Conservation (phyloP, 345 rosid species). For the Eucalyptus pumila region DNA sequence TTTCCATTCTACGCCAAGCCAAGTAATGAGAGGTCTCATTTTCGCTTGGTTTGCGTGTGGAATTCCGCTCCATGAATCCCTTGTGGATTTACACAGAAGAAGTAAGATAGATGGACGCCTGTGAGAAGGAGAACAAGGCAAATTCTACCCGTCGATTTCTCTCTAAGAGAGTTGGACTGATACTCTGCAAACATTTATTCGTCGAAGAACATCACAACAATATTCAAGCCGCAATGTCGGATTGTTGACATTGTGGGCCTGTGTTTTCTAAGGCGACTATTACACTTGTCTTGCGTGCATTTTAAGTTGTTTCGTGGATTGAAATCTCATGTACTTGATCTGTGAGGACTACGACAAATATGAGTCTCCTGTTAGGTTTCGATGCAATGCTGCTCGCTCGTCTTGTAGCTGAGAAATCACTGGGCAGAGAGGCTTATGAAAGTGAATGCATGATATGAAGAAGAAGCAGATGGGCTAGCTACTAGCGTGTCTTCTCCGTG, state of each 20-base stretch:
- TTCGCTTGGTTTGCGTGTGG: neutral
- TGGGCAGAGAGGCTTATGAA: neutral
- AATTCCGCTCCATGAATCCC: neutral
- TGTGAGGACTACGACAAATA: neutral
- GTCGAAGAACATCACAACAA: neutral
- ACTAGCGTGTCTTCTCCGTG: neutral
- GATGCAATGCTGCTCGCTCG: neutral
- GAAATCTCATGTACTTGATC: neutral
- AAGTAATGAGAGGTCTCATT: neutral
- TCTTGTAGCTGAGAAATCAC: neutral
- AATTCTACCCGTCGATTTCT: no score
- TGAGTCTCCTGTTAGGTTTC: neutral
- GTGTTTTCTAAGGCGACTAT: neutral
- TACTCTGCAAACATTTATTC: neutral
- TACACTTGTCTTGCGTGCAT: neutral
- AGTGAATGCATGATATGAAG: neutral
- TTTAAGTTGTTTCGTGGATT: neutral
- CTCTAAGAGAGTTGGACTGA: no score
- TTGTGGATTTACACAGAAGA: neutral
- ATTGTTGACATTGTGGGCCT: neutral
- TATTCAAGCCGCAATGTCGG: neutral
- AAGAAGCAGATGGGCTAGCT: neutral
- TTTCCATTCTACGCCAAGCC: neutral
- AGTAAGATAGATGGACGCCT: no score
- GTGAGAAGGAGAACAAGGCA: no score